Conservation (phyloP, 495 filamentous ascomycete genomes). For the Evansstolkia leycettana region DNA sequence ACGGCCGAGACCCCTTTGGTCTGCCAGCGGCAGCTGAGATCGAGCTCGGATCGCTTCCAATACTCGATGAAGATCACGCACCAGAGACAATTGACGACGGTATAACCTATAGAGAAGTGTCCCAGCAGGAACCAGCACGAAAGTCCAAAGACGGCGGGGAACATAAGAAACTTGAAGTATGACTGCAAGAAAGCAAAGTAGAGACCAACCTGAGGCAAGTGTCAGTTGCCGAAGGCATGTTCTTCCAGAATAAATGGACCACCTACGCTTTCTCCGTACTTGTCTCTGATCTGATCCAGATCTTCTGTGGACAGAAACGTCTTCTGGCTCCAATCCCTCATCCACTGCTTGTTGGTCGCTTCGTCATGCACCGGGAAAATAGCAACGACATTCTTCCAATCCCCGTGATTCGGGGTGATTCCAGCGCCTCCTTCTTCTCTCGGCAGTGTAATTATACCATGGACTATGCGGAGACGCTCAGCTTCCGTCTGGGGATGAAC, state of each 20-base stretch:
- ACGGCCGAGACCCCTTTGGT: slow-evolving; percentile 79
- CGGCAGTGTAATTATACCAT: slow-evolving; percentile 77
- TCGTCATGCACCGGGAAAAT: slow-evolving; percentile 86
- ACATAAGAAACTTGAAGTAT: slow-evolving; percentile 77
- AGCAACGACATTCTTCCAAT: slow-evolving; percentile 75
- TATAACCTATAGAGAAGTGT: slow-evolving; percentile 73
- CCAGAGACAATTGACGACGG: slow-evolving; percentile 73
- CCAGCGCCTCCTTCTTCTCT: slow-evolving; percentile 76
- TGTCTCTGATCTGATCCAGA: slow-evolving; percentile 71
- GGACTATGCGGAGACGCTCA: slow-evolving; percentile 73
- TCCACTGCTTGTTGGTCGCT: slow-evolving; percentile 78
- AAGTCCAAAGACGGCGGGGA: slow-evolving; percentile 75
- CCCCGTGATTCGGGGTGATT: slow-evolving; percentile 67
- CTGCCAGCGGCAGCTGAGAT: slow-evolving; percentile 84
- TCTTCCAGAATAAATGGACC: too few species aligned
- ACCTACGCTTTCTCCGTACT: slow-evolving; percentile 74
- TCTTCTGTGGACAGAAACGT: slow-evolving; percentile 69
- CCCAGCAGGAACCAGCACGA: slow-evolving; percentile 74
- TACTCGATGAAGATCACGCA: slow-evolving; percentile 86
- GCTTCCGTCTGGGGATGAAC: slow-evolving; percentile 70
- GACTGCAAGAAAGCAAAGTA: slow-evolving; percentile 95
- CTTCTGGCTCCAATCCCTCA: slow-evolving; percentile 75
- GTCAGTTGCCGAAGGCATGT: neutral
- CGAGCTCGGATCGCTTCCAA: slow-evolving; percentile 90
- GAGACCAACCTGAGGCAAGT: slow-evolving; percentile 53